Evolutionary conservation across 2,329 filamentous ascomycete genomes (phyloP).

Genomic region (Aspergillus sp.): DNA sequence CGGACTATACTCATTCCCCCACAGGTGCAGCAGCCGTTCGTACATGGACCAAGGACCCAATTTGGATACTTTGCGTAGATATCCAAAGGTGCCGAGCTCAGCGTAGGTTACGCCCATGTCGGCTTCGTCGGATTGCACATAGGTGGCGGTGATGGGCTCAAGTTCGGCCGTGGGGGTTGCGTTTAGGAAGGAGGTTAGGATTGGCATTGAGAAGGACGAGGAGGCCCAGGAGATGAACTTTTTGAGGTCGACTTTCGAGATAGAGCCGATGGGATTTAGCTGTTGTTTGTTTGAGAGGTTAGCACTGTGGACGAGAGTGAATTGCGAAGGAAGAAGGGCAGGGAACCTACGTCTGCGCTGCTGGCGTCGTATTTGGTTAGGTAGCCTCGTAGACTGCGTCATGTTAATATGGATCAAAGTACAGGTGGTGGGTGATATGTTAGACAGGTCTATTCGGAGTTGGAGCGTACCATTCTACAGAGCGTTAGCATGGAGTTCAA

Average conservation of each 20-base stretch:
- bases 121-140: constrained; percentile 62
- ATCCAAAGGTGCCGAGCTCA: constrained; percentile 58
- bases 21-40: constrained; percentile 56
- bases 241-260: constrained; percentile 71
- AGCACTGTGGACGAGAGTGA: not conserved
- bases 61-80: constrained; percentile 59
- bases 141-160: constrained; percentile 67
- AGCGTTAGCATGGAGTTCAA: constrained; percentile 14
- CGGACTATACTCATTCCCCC: constrained; percentile 47
- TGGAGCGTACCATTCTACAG: constrained; percentile 33
- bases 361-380: constrained; percentile 72
- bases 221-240: constrained; percentile 70
- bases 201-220: constrained; percentile 63
- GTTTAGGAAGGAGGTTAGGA: constrained; percentile 68
- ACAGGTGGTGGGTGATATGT: not conserved
- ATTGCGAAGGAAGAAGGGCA: too few relatives aligned
- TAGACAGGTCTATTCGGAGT: not conserved
- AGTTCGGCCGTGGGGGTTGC: constrained; percentile 67
- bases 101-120: constrained; percentile 61
- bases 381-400: constrained; percentile 52
- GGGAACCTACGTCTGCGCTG: constrained; percentile 57
- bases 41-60: constrained; percentile 61
- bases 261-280: constrained; percentile 50
- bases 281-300: constrained; percentile 12
- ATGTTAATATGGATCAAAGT: constrained; percentile 38